Base-by-base conservation (phyloP, 2,329 filamentous ascomycete species). In the Colletotrichum lentis region DNA sequence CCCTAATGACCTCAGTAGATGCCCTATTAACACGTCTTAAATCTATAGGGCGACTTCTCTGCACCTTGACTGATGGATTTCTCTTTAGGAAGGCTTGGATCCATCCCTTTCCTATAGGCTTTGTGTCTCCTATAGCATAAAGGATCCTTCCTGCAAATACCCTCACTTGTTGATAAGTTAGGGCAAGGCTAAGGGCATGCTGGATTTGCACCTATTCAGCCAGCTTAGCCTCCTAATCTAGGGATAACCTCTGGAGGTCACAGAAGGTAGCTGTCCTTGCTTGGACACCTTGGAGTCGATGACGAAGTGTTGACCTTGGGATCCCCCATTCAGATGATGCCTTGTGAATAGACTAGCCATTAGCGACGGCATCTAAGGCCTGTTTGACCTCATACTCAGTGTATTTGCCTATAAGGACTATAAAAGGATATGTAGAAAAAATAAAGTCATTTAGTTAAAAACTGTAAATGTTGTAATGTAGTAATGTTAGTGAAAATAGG, bases 321-420 rank as follows among this genome's bases (percentile, higher is more conserved):
- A 60, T 50, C 1, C 56, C 44, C 16, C 10, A 60, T 27, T 49
- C 27, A 16, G 11, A 50, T 37, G 56, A 27, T 16, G 44, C 43
- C 22, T 60, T 60, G 16, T 10, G n/a, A 20, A 50, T 24, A 44
- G 44, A 50, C 18, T 7, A 7, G 20, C 61, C 73, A 27, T 46
- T 77, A 27, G 44, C 72, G 12, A 72, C 72, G 20, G 57, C 57
- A 3, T 60, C 7, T 16, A 60, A 11, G 12, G 57, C 57, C 7
- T 52, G 20, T 6, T 14, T 14, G 35, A 60, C 20, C 3, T 60
- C 2, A 60, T 43, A 31, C 43, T 60, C 35, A 14, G 20, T 41
- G 20, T 60, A 60, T 8, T 52, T 5, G 43, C 24, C 22, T n/a
- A 60, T 60, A 14, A 27, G 18, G 20, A 18, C 16, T 46, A 7